These are phyloP conservation scores for Suillus subaureus DNA, from an alignment of 768 basidiomycete species.

Conservation along the genomic window DNA sequence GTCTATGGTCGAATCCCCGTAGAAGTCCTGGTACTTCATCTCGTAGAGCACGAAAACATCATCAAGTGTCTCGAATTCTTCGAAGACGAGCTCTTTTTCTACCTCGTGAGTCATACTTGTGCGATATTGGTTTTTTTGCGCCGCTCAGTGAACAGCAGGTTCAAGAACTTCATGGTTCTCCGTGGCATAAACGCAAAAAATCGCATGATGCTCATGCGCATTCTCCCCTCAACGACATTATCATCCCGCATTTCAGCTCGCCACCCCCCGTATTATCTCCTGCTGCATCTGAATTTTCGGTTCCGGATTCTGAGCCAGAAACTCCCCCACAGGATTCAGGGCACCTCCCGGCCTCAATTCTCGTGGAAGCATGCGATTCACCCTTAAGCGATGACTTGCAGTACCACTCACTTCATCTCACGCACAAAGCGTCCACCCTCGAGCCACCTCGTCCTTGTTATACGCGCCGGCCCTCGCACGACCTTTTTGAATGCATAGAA, in stretches of 20 bases:
- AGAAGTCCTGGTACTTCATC: constrained; percentile 77
- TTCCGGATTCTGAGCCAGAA: constrained; percentile 42
- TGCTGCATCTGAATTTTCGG: constrained; percentile 51
- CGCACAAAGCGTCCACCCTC: constrained; percentile 15
- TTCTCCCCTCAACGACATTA: constrained; percentile 25
- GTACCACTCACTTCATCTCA: constrained; percentile 9
- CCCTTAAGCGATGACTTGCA: constrained; percentile 7
- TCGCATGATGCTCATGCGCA: constrained; percentile 26
- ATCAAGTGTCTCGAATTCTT: constrained; percentile 83
- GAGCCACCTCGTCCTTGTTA: constrained; percentile 43
- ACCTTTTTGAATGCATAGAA: constrained; percentile 96
- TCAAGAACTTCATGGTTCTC: constrained; percentile 90
- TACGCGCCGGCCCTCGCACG: constrained; percentile 79
- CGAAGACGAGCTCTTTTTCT: constrained; percentile 84
- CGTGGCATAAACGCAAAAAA: constrained; percentile 66
- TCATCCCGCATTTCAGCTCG: constrained; percentile 29
- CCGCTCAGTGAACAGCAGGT: constrained; percentile 48
- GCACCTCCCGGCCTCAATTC: constrained; percentile 23
- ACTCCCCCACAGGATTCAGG: constrained; percentile 42
- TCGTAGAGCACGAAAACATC: constrained; percentile 78
- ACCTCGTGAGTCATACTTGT: constrained; percentile 60
- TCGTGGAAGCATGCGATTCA: constrained; percentile 20
- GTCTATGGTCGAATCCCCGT: constrained; percentile 68
- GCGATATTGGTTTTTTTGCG: constrained; percentile 2
- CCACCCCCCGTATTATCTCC: constrained; percentile 60